Conservation (phyloP, 768 basidiomycete genomes). For the Pholiota microspora region DNA sequence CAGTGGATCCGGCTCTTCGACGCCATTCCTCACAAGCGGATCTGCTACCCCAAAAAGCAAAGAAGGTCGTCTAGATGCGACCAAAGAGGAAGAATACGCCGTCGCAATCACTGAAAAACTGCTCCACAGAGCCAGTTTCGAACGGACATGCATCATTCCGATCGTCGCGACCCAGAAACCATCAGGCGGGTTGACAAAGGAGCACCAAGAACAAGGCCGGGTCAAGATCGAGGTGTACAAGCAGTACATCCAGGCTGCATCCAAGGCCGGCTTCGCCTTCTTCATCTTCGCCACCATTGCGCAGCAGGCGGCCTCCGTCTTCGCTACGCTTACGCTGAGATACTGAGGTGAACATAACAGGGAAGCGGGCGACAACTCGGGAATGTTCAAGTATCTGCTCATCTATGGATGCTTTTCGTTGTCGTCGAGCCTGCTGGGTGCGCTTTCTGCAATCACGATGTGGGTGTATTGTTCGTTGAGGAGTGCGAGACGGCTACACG, state of each 20-base stretch:
- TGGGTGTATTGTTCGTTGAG: conserved; percentile 77
- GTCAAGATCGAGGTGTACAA: too few relatives aligned
- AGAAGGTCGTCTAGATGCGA: too few relatives aligned
- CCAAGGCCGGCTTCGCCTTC: too few relatives aligned
- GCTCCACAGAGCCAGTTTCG: conserved; percentile 53
- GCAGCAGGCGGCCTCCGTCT: conserved; percentile 60
- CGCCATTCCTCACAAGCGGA: too few relatives aligned
- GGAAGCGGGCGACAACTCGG: conserved; percentile 51
- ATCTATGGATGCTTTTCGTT: conserved; percentile 71
- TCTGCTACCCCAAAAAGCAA: too few relatives aligned
- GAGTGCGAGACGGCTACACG: conserved; percentile 75
- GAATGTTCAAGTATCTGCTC: conserved; percentile 57
- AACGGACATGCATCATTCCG: conserved; percentile 49
- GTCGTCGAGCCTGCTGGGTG: conserved; percentile 50
- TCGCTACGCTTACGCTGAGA: conserved; percentile 61
- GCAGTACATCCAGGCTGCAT: too few relatives aligned
- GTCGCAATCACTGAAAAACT: conserved; percentile 62
- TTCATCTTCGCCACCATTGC: conserved; percentile 51
- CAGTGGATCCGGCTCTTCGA: conserved; percentile 49
- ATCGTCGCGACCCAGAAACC: conserved; percentile 37
- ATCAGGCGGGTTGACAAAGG: too few relatives aligned
- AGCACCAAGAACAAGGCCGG: too few relatives aligned
- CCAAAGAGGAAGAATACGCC: too few relatives aligned
- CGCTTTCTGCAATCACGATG: conserved; percentile 59
- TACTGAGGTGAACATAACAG: conserved; percentile 80